These are phyloP conservation scores for Artomyces pyxidatus DNA, from an alignment of 768 basidiomycete genomes.

Conservation along the genomic window DNA sequence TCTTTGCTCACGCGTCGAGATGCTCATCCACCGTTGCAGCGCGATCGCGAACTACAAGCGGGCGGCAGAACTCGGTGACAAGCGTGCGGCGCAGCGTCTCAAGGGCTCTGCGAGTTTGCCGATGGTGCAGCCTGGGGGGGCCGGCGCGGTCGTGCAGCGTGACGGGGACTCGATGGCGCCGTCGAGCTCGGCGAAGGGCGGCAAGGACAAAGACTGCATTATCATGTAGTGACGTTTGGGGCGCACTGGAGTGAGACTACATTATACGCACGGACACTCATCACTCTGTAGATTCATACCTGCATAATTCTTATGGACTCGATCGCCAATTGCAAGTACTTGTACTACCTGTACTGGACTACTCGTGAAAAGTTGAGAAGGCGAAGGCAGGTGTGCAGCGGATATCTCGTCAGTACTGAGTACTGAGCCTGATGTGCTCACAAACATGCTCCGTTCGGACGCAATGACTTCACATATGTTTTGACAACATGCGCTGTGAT, in stretches of 20 bases:
- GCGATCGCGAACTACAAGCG: slow-evolving; percentile 79
- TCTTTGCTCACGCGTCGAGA: not conserved
- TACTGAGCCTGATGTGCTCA: too few relatives aligned
- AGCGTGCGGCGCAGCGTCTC: slow-evolving; percentile 82
- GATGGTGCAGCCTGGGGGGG: slow-evolving; percentile 47
- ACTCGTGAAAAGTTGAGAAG: too few relatives aligned
- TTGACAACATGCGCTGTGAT: too few relatives aligned
- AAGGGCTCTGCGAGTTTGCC: slow-evolving; percentile 50
- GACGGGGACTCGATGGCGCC: slow-evolving; percentile 32
- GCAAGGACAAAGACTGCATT: slow-evolving; percentile 75
- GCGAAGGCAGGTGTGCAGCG: too few relatives aligned
- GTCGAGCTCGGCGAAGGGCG: slow-evolving; percentile 34
- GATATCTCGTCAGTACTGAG: too few relatives aligned
- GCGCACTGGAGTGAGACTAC: not conserved
- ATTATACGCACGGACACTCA: not conserved
- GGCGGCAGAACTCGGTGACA: slow-evolving; percentile 89
- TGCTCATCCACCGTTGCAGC: slow-evolving; percentile 27
- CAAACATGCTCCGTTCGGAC: too few relatives aligned
- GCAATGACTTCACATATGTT: too few relatives aligned
- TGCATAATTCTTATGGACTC: not conserved
- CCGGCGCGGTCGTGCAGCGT: slow-evolving; percentile 55
- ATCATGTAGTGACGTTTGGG: slow-evolving; percentile 53
- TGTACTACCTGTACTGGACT: too few relatives aligned
- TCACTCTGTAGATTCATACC: not conserved
- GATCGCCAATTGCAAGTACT: too few relatives aligned